These are phyloP conservation scores for Tardiomyces digboiensis DNA, from an alignment of 1,139 yeast species.

Conservation along the genomic window DNA sequence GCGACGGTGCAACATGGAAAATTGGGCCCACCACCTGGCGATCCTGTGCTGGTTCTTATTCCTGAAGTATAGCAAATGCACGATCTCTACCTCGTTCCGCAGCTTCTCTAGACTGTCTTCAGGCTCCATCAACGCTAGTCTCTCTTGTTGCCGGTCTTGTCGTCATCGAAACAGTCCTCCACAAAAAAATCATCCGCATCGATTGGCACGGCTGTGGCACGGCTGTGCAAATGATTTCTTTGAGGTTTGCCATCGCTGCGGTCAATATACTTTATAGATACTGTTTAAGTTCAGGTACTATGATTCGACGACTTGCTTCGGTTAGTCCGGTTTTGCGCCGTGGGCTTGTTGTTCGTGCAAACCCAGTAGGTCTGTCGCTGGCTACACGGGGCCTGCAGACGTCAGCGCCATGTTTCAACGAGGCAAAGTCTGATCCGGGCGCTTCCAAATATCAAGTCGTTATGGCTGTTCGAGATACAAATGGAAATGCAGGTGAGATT, in stretches of 20 bases:
- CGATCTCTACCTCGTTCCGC: constrained; percentile 42
- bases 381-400: neutral
- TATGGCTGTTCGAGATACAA: neutral
- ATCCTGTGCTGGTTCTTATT: constrained; percentile 71
- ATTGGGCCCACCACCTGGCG: constrained; percentile 66
- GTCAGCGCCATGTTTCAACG: neutral
- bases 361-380: neutral
- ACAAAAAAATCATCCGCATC: no score
- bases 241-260: neutral
- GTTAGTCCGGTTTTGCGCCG: neutral
- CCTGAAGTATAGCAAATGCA: constrained; percentile 58
- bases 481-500: neutral
- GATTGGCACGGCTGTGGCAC: no score
- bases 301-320: neutral
- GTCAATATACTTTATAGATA: no score
- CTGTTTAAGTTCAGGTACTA: neutral
- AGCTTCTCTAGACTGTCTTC: neutral
- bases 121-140: neutral
- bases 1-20: constrained; percentile 51
- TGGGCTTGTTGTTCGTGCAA: neutral
- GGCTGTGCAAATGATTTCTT: no score
- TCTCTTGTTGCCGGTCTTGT: no score
- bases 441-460: neutral
- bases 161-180: no score
- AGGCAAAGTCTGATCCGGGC: neutral